Evolutionary conservation across 1,284 basidiomycete species (phyloP), one percentile per base, ranked within the genome.

Genomic region (Leccinum subatratum): DNA sequence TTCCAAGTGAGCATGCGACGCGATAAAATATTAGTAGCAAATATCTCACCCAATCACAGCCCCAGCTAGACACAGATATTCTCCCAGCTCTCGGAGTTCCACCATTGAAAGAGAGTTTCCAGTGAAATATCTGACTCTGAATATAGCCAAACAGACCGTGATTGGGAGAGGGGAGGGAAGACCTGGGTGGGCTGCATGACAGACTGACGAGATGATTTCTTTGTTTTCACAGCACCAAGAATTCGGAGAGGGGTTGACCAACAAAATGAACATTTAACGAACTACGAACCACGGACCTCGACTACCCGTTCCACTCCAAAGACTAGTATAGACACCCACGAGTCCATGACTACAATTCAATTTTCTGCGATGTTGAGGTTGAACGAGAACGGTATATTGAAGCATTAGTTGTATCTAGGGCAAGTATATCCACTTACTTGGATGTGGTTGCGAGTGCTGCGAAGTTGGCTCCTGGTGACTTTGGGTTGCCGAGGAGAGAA

Each of bases 51-150:
- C 96, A 73, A 99, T 99, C 72, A 99, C 96, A 62, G 96, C 96
- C 70, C 97, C 97, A 56, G 96, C 95, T 68, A 99, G 87, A 81
- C 96, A 98, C 61, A 99, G 86, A 79, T 99, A 99, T 81, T 98
- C 96, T 70, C 96, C 97, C 96, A 99, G 76, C 94, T 95, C 79
- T 98, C 95, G n/a, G 95, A 95, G 67, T 83, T 89, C 96, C 96
- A 99, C 66, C 96, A 89, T 79, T 97, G 94, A 89, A 98, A 98
- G 42, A 98, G 83, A 0, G 96, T 98, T 81, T 98, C 96, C 68
- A 99, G 84, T 30, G 95, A 95, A 71, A 99, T 96, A 87, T 99
- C 98, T 51, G 95, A 97, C 80, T 98, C 96, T 6, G 95, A 95
- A 80, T 99, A 99, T 62, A 98, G 61, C 96, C 96, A 79, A 99